Conservation (phyloP, 352 stramenopile species). For the Pythium periplocum region DNA sequence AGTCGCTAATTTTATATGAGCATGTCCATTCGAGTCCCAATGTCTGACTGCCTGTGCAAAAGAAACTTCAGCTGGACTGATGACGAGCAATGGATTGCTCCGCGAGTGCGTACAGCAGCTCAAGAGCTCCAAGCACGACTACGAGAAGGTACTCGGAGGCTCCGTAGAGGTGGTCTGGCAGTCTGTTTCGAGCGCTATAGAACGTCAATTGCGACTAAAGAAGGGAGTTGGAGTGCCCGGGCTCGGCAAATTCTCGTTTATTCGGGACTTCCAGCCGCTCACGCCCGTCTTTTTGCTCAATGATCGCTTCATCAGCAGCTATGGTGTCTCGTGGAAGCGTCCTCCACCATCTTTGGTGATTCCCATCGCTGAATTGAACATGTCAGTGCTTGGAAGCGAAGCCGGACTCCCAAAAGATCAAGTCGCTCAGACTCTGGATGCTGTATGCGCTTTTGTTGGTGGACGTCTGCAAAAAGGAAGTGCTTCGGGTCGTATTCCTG, state of each 20-base stretch:
- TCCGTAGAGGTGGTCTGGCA: conserved; percentile 45
- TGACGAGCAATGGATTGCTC: conserved; percentile 13
- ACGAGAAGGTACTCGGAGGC: conserved; percentile 44
- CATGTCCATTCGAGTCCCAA: too few species aligned
- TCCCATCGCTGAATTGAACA: conserved; percentile 33
- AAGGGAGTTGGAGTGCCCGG: conserved; percentile 36
- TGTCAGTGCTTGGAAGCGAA: conserved; percentile 39
- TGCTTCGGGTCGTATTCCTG: conserved; percentile 18
- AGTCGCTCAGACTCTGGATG: conserved; percentile 34
- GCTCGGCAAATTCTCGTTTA: conserved; percentile 57
- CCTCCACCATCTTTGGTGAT: conserved; percentile 40
- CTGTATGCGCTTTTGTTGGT: conserved; percentile 33
- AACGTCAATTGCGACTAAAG: conserved; percentile 29
- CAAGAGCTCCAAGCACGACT: conserved; percentile 43
- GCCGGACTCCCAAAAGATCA: conserved; percentile 38
- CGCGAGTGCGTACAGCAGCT: conserved; percentile 46
- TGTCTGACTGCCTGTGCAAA: too few species aligned
- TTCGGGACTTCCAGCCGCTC: conserved; percentile 27
- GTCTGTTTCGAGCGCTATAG: conserved; percentile 25
- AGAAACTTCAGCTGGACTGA: too few species aligned
- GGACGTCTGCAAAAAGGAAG: conserved; percentile 26
- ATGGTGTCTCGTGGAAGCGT: conserved; percentile 33
- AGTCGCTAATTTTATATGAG: too few species aligned
- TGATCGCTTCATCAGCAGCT: conserved; percentile 39
- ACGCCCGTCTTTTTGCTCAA: conserved; percentile 43